Evolutionary conservation across 2,329 filamentous ascomycete species (phyloP).

Genomic region (Fusarium sororula): DNA sequence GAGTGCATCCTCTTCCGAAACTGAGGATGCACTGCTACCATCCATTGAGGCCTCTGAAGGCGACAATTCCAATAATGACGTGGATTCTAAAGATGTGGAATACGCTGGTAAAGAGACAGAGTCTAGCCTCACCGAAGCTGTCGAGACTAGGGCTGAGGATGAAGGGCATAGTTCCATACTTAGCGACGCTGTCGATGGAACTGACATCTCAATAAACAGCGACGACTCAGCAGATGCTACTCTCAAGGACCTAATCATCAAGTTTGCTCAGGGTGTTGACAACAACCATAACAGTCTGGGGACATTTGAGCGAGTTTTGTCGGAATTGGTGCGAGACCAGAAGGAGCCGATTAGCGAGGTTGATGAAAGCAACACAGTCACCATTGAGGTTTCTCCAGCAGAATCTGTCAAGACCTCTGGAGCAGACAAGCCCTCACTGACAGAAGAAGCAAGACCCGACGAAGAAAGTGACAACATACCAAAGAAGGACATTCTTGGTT

Average conservation of each 20-base stretch:
- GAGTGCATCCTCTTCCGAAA: neutral
- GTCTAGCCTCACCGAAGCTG: neutral
- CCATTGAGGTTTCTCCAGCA: neutral
- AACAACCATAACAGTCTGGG: constrained; percentile 53
- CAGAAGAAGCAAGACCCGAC: neutral
- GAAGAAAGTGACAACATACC: neutral
- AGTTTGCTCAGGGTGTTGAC: constrained; percentile 58
- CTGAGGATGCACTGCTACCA: neutral
- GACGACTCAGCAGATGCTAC: constrained; percentile 30
- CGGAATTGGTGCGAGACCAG: constrained; percentile 54
- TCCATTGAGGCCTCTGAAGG: neutral
- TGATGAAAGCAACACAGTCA: neutral
- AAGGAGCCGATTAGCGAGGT: constrained; percentile 40
- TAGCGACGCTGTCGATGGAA: neutral
- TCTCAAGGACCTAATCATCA: constrained; percentile 62
- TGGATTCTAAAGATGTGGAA: neutral
- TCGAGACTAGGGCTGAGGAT: neutral
- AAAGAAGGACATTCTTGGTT: constrained; percentile 57
- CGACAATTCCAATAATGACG: neutral
- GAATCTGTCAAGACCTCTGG: neutral
- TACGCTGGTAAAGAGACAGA: neutral
- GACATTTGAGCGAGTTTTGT: constrained; percentile 62
- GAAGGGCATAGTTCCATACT: neutral
- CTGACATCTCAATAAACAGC: neutral
- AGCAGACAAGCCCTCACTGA: neutral